Percentiles rank a stretch among this genome's conserved stretches.
Evolutionary conservation across 1,139 yeast genomes (phyloP).

Genomic region (Geotrichum klebahnii): DNA sequence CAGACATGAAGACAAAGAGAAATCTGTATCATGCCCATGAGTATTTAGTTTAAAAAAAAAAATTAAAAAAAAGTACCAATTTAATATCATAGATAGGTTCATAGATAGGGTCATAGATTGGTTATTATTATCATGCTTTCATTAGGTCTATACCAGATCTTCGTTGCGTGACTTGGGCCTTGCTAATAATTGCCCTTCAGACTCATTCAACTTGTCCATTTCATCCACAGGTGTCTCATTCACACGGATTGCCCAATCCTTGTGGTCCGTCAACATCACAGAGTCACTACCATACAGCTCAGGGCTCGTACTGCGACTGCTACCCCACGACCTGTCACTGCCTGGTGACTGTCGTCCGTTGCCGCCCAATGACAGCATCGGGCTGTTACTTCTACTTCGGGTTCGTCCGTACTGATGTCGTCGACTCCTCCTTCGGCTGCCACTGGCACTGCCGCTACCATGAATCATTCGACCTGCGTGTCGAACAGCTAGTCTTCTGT

Average conservation of each 20-base stretch:
- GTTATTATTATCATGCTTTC: no score
- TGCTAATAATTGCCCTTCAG: background rate
- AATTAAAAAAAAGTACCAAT: no score
- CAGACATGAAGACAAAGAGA: no score
- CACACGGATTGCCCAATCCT: background rate
- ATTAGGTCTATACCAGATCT: slow-evolving; percentile 3
- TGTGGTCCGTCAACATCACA: background rate
- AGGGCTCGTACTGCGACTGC: slow-evolving; percentile 13
- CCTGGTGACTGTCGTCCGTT: background rate
- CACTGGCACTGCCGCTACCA: background rate
- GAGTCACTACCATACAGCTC: background rate
- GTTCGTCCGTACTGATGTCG: background rate
- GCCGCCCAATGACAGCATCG: no score
- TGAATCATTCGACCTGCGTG: background rate
- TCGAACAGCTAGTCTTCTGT: background rate
- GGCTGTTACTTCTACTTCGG: no score
- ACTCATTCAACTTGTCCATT: background rate
- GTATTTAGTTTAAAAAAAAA: no score
- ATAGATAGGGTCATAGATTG: no score
- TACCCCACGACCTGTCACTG: background rate
- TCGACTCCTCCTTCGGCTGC: background rate
- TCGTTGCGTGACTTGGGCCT: slow-evolving; percentile 10
- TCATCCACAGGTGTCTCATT: background rate
- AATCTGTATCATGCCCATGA: no score
- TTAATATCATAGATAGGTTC: no score